Conservation (phyloP, 345 rosid genomes). For the Atalantia buxifolia region DNA sequence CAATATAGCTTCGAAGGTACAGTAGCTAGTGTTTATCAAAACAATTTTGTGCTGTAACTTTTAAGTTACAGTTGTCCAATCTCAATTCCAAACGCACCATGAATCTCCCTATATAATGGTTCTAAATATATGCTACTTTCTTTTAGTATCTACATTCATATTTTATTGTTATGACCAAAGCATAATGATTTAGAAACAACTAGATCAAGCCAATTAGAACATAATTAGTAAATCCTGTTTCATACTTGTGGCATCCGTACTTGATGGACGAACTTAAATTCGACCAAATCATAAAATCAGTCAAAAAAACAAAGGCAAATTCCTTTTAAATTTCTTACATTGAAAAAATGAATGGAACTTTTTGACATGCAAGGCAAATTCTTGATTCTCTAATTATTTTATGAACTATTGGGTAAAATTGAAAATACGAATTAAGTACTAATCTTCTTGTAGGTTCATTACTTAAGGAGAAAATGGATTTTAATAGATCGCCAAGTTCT, state of each 20-base stretch:
- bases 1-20: too few relatives aligned
- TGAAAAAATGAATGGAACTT: too few relatives aligned
- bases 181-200: background rate
- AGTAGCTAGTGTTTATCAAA: too few relatives aligned
- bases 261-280: background rate
- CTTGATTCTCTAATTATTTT: too few relatives aligned
- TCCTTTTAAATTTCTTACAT: background rate
- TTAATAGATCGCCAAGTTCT: background rate
- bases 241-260: background rate
- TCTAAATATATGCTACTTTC: background rate
- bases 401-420: too few relatives aligned
- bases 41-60: too few relatives aligned
- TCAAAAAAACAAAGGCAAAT: background rate
- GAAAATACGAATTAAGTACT: background rate
- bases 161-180: background rate
- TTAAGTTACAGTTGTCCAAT: too few relatives aligned
- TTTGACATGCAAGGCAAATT: background rate
- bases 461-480: background rate
- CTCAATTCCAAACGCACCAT: too few relatives aligned
- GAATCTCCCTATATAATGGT: background rate
- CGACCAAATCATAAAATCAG: background rate
- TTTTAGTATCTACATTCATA: background rate
- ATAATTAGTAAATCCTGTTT: background rate
- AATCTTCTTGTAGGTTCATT: background rate
- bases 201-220: background rate